A percentile compares a stretch with the other conserved stretches of the same genome.
Evolutionary conservation across 768 basidiomycete genomes (phyloP).

Genomic region (Tephrocybe sp.): DNA sequence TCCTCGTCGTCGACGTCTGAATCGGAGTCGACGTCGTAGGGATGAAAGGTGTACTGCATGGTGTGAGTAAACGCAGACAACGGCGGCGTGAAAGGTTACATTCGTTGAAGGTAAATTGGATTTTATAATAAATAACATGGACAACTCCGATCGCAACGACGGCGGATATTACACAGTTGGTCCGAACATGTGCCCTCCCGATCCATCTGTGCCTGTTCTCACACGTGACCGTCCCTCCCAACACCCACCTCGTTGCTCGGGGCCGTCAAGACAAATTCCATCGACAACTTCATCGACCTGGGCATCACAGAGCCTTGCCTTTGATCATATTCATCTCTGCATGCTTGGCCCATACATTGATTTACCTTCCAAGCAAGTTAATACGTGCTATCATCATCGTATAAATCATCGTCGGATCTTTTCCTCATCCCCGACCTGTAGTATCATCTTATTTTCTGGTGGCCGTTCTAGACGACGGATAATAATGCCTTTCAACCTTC

Average conservation of each 20-base stretch:
- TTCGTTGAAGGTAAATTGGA: background rate
- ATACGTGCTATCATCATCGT: background rate
- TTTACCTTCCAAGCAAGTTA: constrained; percentile 1
- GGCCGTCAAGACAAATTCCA: too few relatives aligned
- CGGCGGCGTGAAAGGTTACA: background rate
- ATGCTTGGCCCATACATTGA: background rate
- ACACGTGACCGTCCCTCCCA: background rate
- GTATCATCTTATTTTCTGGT: constrained; percentile 2
- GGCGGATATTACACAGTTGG: background rate
- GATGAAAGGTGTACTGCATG: constrained; percentile 1
- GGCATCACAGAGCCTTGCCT: too few relatives aligned
- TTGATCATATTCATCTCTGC: too few relatives aligned
- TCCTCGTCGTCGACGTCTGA: constrained; percentile 42
- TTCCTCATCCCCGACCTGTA: constrained; percentile 6
- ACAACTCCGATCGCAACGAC: background rate
- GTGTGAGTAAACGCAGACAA: background rate
- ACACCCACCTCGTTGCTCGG: background rate
- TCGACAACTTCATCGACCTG: too few relatives aligned
- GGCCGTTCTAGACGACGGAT: background rate
- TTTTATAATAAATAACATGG: background rate
- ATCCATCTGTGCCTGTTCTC: background rate
- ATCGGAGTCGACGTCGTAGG: constrained; percentile 34
- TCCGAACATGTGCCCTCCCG: background rate
- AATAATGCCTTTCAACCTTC: background rate
- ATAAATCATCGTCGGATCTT: constrained; percentile 10